A percentile compares a stretch with the other conserved stretches of the same genome.
Evolutionary conservation across 306 rosid species (phyloP).

Genomic region (Begonia peltatifolia): DNA sequence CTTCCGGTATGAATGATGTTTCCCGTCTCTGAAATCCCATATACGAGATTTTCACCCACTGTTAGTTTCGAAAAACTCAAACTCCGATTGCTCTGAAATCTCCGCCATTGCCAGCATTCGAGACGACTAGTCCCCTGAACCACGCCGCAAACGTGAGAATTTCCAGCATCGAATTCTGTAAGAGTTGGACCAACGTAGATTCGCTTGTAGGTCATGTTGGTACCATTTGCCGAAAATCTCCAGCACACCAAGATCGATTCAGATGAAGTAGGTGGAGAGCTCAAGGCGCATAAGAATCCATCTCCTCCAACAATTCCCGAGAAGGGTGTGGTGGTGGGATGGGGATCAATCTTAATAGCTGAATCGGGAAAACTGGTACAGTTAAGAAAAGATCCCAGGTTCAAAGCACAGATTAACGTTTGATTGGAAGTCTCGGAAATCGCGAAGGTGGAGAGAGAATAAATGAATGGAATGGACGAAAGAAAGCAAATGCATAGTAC

Average conservation of each 20-base stretch:
- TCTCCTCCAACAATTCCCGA: slow-evolving; percentile 51
- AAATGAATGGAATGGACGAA: slow-evolving; percentile 11
- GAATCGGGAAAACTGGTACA: slow-evolving; percentile 52
- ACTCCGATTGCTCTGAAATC: not conserved
- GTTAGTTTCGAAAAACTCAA: slow-evolving; percentile 31
- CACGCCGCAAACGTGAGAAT: slow-evolving; percentile 58
- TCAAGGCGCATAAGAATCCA: slow-evolving; percentile 53
- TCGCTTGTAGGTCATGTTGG: slow-evolving; percentile 15
- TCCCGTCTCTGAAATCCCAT: slow-evolving; percentile 27
- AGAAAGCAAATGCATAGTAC: slow-evolving; percentile 12
- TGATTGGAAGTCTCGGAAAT: slow-evolving; percentile 44
- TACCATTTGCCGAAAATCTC: slow-evolving; percentile 51
- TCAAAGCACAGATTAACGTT: slow-evolving; percentile 48
- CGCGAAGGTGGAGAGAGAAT: slow-evolving; percentile 48
- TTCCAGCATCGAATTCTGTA: slow-evolving; percentile 31
- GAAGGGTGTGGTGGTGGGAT: slow-evolving; percentile 17
- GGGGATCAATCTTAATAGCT: slow-evolving; percentile 12
- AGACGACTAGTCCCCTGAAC: slow-evolving; percentile 14
- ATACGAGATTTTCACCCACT: slow-evolving; percentile 50
- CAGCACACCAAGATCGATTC: slow-evolving; percentile 42
- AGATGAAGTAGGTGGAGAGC: slow-evolving; percentile 14
- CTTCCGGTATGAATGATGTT: slow-evolving; percentile 30
- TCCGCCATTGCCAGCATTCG: slow-evolving; percentile 60
- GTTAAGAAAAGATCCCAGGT: slow-evolving; percentile 22
- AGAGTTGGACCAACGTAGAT: slow-evolving; percentile 31